Evolutionary conservation across 805 yeast genomes (phyloP).

Genomic region (Myxozyma nipponensis): DNA sequence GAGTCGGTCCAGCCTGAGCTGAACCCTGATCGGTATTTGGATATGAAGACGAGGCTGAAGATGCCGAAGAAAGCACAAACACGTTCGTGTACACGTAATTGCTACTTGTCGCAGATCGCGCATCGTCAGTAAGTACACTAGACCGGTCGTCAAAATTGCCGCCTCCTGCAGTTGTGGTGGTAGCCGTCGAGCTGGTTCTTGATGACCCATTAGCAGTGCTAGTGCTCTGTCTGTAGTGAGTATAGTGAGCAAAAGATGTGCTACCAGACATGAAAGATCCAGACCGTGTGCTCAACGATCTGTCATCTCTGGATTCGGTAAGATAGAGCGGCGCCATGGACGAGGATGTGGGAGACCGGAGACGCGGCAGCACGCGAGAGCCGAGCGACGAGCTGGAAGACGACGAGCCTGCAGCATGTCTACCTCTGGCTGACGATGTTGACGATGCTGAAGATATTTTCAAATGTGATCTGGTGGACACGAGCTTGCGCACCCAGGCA

Average conservation of each 20-base stretch:
- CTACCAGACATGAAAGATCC: neutral
- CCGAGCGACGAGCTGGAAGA: neutral
- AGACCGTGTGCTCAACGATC: slow-evolving; percentile 1
- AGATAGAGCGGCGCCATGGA: slow-evolving; percentile 18
- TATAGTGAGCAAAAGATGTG: neutral
- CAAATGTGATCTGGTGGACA: slow-evolving; percentile 2
- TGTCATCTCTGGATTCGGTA: neutral
- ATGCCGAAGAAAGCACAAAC: slow-evolving; percentile 6
- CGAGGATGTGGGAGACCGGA: neutral
- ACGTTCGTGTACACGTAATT: slow-evolving; percentile 13
- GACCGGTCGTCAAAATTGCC: neutral
- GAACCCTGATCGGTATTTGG: neutral
- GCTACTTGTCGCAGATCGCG: neutral
- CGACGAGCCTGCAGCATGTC: neutral
- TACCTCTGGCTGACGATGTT: neutral
- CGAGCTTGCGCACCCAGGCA: slow-evolving; percentile 26
- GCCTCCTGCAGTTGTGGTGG: neutral
- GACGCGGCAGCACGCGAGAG: slow-evolving; percentile 5
- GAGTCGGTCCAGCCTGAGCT: neutral
- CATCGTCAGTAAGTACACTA: neutral
- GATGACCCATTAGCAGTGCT: neutral
- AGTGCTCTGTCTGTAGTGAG: slow-evolving; percentile 1
- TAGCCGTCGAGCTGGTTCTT: neutral
- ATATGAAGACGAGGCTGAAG: neutral
- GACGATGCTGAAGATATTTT: neutral